Percentiles rank a stretch among this genome's conserved stretches.
Conservation (phyloP, 2,329 filamentous ascomycete genomes). For the Xylaria sp. region DNA sequence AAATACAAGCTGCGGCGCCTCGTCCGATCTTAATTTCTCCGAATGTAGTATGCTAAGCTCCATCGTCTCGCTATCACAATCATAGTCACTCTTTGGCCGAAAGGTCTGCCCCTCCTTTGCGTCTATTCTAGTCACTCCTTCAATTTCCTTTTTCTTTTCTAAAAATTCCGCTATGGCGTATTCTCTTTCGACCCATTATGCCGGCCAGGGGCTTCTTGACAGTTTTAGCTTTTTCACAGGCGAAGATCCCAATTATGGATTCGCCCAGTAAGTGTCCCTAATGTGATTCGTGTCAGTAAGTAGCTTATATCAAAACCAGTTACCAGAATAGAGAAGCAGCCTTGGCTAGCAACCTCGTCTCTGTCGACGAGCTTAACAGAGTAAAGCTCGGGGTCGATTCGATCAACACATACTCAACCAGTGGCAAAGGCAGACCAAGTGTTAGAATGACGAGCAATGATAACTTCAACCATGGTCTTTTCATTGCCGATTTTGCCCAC, state of each 20-base stretch:
- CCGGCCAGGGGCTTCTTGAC: conserved; percentile 49
- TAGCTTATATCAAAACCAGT: conserved; percentile 44
- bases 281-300: conserved; percentile 33
- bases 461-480: conserved; percentile 72
- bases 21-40: background rate
- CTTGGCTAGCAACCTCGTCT: conserved; percentile 54
- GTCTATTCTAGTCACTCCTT: conserved; percentile 43
- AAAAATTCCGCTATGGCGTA: conserved; percentile 44
- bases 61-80: conserved; percentile 30
- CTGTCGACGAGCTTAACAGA: conserved; percentile 55
- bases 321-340: conserved; percentile 59
- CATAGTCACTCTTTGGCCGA: conserved; percentile 41
- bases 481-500: conserved; percentile 77
- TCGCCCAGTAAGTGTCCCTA: conserved; percentile 67
- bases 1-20: conserved; percentile 36
- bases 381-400: conserved; percentile 61
- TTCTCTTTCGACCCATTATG: conserved; percentile 49
- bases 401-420: conserved; percentile 51
- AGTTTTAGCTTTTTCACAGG: conserved; percentile 63
- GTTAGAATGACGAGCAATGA: conserved; percentile 74
- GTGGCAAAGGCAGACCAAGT: conserved; percentile 62
- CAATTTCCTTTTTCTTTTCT: conserved; percentile 22
- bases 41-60: conserved; percentile 21
- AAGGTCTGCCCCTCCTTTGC: conserved; percentile 37
- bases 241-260: conserved; percentile 73